Evolutionary conservation across 1,139 yeast genomes (phyloP).

Genomic region (Arxiozyma bovina): DNA sequence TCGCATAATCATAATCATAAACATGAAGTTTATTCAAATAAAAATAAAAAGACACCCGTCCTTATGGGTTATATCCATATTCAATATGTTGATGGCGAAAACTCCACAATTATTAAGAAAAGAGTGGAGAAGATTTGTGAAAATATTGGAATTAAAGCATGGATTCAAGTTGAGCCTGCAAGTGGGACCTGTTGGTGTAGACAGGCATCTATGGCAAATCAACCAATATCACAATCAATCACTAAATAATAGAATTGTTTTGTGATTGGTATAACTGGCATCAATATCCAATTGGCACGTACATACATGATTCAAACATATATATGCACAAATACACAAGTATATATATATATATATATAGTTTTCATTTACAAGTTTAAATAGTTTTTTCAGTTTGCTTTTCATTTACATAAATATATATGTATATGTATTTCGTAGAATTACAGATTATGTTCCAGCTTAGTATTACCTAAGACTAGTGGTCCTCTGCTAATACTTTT

Average conservation of each 20-base stretch:
- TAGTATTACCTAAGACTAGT: no score
- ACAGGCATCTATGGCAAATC: constrained; percentile 13
- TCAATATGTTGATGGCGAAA: constrained; percentile 61
- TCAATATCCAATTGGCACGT: not conserved
- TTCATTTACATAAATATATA: not conserved
- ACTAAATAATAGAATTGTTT: not conserved
- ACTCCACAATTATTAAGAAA: constrained; percentile 49
- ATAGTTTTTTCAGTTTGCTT: not conserved
- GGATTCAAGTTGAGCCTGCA: constrained; percentile 55
- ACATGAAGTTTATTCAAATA: constrained; percentile 3
- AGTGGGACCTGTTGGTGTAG: constrained; percentile 55
- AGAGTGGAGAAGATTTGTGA: constrained; percentile 47
- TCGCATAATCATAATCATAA: constrained; percentile 11
- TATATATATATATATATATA: no score
- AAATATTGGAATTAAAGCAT: constrained; percentile 38
- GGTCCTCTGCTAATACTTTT: no score
- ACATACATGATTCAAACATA: no score
- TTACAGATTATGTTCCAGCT: no score
- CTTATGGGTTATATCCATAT: constrained; percentile 58
- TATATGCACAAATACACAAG: not conserved
- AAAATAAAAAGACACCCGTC: constrained; percentile 5
- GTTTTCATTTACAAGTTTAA: not conserved
- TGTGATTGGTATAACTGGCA: not conserved
- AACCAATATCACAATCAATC: constrained; percentile 1
- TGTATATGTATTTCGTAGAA: no score